Conservation (phyloP, 176 grass and related monocot genomes). For the Leersia perrieri region DNA sequence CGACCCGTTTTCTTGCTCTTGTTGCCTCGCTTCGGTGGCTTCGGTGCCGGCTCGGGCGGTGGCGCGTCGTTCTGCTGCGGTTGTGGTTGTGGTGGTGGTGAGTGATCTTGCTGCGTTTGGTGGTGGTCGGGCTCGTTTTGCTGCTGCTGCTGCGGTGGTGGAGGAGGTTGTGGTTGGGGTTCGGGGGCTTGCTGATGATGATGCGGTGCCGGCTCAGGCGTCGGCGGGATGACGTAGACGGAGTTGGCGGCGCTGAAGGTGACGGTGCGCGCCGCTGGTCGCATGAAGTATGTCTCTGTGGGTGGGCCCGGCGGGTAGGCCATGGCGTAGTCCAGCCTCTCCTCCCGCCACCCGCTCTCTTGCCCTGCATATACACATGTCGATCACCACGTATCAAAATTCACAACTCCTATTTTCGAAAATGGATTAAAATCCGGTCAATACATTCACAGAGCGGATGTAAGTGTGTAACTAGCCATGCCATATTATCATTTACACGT, state of each 20-base stretch:
- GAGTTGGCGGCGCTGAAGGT: constrained; percentile 54
- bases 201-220: constrained; percentile 13
- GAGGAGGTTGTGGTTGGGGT: background rate
- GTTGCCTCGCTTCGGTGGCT: constrained; percentile 43
- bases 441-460: too few relatives aligned
- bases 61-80: background rate
- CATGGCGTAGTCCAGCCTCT: constrained; percentile 36
- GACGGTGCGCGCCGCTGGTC: constrained; percentile 48
- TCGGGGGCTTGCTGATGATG: constrained; percentile 20
- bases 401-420: too few relatives aligned
- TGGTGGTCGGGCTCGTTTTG: constrained; percentile 15
- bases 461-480: too few relatives aligned
- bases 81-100: constrained; percentile 7
- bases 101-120: background rate
- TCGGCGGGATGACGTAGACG: constrained; percentile 51
- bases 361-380: constrained; percentile 55
- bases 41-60: constrained; percentile 10
- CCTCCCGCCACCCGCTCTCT: constrained; percentile 22
- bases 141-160: background rate
- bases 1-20: constrained; percentile 38
- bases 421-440: too few relatives aligned
- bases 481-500: background rate
- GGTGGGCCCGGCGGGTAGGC: constrained; percentile 42
- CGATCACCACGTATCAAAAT: background rate
- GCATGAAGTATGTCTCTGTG: constrained; percentile 35